Percentiles rank a stretch among this genome's conserved stretches.
Conservation (phyloP, 1,284 basidiomycete species). For the Fomes fomentarius region DNA sequence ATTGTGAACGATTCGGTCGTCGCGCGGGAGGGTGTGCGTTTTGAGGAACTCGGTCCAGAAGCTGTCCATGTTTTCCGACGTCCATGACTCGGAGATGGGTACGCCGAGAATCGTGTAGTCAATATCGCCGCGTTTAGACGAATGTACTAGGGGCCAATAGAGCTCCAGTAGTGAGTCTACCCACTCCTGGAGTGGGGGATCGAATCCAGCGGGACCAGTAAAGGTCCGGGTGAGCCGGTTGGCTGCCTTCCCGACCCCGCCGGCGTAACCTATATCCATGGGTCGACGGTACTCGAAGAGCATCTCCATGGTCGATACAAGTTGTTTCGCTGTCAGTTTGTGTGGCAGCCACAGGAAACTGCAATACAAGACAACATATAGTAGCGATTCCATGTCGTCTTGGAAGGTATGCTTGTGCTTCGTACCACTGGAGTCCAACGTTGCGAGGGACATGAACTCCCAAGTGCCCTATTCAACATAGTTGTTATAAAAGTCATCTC, state of each 20-base stretch:
- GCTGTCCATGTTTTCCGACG: not conserved
- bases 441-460: not conserved
- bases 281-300: not conserved
- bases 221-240: not conserved
- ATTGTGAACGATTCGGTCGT: not conserved
- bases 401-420: not conserved
- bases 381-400: constrained; percentile 10
- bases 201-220: not conserved
- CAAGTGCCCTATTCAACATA: constrained; percentile 1
- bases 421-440: not conserved
- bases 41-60: not conserved
- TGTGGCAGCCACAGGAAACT: not conserved
- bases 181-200: not conserved
- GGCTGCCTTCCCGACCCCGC: not conserved
- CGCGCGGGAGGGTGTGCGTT: not conserved
- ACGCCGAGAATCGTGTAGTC: too few relatives aligned
- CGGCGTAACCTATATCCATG: not conserved
- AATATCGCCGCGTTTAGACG: too few relatives aligned
- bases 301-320: not conserved
- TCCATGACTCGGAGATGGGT: too few relatives aligned
- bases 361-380: constrained; percentile 9
- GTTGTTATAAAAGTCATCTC: too few relatives aligned
- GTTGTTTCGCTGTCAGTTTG: not conserved
- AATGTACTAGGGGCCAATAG: too few relatives aligned
- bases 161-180: not conserved